phyloP scores from a whole-genome alignment of 371 early-diverging fungal genomes.

The Rhizomucor pusillus region DNA sequence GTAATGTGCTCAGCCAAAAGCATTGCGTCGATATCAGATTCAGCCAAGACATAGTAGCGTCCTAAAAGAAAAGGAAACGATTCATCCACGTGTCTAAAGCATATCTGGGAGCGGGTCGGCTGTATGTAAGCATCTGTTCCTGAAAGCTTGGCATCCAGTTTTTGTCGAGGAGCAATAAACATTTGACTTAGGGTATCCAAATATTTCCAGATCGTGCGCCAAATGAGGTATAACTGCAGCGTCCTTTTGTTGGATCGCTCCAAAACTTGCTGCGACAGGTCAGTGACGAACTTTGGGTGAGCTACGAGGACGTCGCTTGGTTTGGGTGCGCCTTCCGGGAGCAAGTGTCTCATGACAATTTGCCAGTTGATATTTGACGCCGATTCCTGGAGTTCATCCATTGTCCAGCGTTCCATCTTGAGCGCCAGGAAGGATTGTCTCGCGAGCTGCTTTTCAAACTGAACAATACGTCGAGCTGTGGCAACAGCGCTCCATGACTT shows the following conservation, averaged over 20 bases:
- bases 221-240: constrained; percentile 39
- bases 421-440: constrained; percentile 2
- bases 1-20: constrained; percentile 27
- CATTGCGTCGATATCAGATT: constrained; percentile 10
- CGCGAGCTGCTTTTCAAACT: constrained; percentile 12
- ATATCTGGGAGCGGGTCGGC: constrained; percentile 54
- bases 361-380: constrained; percentile 48
- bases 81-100: constrained; percentile 42
- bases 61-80: constrained; percentile 54
- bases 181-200: constrained; percentile 29
- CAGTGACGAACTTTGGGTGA: constrained; percentile 31
- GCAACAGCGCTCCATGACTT: constrained; percentile 27
- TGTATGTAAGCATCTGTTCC: constrained; percentile 37
- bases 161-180: constrained; percentile 19
- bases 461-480: constrained; percentile 35
- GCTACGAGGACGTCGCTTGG: constrained; percentile 34
- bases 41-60: constrained; percentile 39
- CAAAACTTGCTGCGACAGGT: constrained; percentile 21
- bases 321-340: constrained; percentile 15
- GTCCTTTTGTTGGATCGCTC: constrained; percentile 22
- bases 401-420: constrained; percentile 15
- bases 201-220: constrained; percentile 36
- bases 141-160: constrained; percentile 26
- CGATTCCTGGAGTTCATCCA: constrained; percentile 24
- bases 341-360: constrained; percentile 17